A percentile compares a stretch with the other conserved stretches of the same genome.
Conservation (phyloP, 352 stramenopile genomes). For the Phytopythium litorale region DNA sequence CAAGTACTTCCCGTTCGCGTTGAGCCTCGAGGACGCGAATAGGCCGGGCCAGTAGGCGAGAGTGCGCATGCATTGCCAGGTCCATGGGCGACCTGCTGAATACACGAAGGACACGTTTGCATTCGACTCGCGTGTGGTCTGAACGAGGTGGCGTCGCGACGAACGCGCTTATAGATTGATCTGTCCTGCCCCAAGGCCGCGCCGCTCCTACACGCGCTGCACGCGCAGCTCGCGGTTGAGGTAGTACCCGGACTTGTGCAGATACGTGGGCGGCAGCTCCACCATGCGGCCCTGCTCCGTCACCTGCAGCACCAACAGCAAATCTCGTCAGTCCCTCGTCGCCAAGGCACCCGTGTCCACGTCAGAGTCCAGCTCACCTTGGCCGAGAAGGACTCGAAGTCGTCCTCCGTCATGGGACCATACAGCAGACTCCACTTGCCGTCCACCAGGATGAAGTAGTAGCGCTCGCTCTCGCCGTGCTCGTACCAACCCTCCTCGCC, state of each 20-base stretch:
- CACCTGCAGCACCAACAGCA: slow-evolving; percentile 30
- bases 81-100: not conserved
- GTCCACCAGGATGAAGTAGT: slow-evolving; percentile 83
- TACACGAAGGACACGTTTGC: not conserved
- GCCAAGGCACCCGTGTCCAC: slow-evolving; percentile 1
- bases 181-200: not conserved
- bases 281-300: slow-evolving; percentile 57
- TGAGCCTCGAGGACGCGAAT: slow-evolving; percentile 31
- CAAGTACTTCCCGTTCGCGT: slow-evolving; percentile 44
- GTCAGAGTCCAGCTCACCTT: slow-evolving; percentile 28
- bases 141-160: not conserved
- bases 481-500: slow-evolving; percentile 88
- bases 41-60: not conserved
- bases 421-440: slow-evolving; percentile 86
- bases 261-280: slow-evolving; percentile 70
- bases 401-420: slow-evolving; percentile 79
- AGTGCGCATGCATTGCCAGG: not conserved
- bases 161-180: not conserved
- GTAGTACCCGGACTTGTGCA: slow-evolving; percentile 81
- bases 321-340: not conserved
- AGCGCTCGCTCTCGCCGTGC: slow-evolving; percentile 82
- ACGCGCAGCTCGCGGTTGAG: slow-evolving; percentile 66
- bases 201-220: slow-evolving; percentile 15
- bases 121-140: not conserved
- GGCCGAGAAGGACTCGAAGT: slow-evolving; percentile 74